Percentiles rank a stretch among this genome's conserved stretches.
Evolutionary conservation across 23 red algal species (phyloP).

Genomic region (Chondrus crispus): DNA sequence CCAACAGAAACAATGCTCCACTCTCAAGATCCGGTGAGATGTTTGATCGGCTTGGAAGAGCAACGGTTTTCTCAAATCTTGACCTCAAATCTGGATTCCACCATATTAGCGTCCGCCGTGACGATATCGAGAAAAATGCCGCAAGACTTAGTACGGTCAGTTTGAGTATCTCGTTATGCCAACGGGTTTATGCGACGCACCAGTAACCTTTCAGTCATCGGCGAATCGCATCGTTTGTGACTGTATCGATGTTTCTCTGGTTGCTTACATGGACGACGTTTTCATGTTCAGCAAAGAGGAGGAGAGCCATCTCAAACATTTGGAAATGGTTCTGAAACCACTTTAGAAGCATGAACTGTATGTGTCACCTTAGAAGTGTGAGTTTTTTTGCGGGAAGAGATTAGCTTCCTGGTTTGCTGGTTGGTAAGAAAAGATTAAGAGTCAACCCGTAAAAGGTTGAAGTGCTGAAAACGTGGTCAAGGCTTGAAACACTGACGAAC

Average conservation of each 20-base stretch:
- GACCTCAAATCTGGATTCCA: constrained; percentile 29
- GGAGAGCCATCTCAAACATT: not conserved
- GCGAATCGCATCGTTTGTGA: not conserved
- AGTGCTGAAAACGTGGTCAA: not conserved
- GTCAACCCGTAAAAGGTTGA: not conserved
- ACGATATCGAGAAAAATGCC: constrained; percentile 7
- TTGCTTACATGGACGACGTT: not conserved
- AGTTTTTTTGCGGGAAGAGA: not conserved
- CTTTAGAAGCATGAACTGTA: not conserved
- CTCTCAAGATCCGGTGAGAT: not conserved
- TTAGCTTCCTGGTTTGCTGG: not conserved
- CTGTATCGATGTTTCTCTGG: not conserved
- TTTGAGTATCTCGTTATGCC: constrained; percentile 19
- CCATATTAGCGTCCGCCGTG: not conserved
- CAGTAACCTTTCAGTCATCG: not conserved
- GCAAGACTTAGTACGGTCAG: not conserved
- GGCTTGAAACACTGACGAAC: not conserved
- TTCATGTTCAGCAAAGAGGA: constrained; percentile 22
- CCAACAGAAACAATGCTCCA: not conserved
- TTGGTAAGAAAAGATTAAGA: not conserved
- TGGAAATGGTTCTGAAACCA: not conserved
- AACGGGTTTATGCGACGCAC: not conserved
- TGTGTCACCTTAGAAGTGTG: constrained; percentile 10
- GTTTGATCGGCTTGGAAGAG: constrained; percentile 4
- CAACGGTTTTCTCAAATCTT: constrained; percentile 20